Conservation (phyloP, 1,284 basidiomycete species). For the Tetrapyrgos nigripes region DNA sequence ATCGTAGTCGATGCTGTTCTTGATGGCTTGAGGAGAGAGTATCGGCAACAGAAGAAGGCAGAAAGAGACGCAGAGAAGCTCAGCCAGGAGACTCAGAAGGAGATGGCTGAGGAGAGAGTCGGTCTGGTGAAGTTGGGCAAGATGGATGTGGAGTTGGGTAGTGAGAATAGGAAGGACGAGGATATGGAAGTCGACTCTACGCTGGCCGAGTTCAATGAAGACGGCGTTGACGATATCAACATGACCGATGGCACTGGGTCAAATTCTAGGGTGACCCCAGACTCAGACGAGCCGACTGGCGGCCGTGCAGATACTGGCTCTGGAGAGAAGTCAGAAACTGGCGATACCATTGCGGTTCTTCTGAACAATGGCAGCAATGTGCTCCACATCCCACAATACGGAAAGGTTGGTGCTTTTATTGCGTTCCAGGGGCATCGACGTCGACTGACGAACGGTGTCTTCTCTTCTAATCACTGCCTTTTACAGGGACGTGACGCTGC, state of each 20-base stretch:
- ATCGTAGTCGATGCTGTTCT: conserved; percentile 89
- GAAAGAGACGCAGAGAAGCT: background rate
- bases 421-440: background rate
- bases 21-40: conserved; percentile 76
- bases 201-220: background rate
- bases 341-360: conserved; percentile 13
- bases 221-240: background rate
- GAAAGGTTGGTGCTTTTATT: conserved; percentile 9
- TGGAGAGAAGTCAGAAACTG: background rate
- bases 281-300: background rate
- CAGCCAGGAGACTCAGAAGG: background rate
- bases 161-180: conserved; percentile 19
- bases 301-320: background rate
- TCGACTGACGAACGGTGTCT: background rate
- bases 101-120: conserved; percentile 31
- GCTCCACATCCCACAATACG: conserved; percentile 12
- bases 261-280: background rate
- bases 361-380: conserved; percentile 15
- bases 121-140: conserved; percentile 11
- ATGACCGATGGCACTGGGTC: background rate
- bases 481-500: background rate
- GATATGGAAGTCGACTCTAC: conserved; percentile 6
- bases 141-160: conserved; percentile 23
- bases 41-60: conserved; percentile 40
- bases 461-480: background rate